A percentile compares a stretch with the other conserved stretches of the same genome.
Evolutionary conservation across 208 protist species (phyloP).

Genomic region (Strigomonas culicis): DNA sequence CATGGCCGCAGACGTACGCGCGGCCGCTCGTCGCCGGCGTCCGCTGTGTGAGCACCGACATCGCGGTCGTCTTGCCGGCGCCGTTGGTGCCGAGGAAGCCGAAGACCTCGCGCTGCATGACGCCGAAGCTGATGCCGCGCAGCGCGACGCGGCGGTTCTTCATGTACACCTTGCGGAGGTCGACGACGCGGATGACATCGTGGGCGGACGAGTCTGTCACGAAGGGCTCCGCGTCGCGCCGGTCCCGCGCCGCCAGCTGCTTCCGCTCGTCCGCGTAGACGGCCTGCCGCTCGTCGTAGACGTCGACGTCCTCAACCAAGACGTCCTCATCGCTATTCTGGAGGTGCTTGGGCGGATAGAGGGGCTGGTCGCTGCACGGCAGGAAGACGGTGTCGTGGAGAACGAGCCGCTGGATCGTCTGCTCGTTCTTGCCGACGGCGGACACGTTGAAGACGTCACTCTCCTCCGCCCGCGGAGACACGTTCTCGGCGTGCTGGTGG

Average conservation of each 20-base stretch:
- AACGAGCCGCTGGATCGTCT: too few relatives aligned
- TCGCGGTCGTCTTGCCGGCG: conserved; percentile 83
- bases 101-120: conserved; percentile 73
- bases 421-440: too few relatives aligned
- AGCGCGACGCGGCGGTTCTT: conserved; percentile 64
- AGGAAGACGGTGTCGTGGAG: too few relatives aligned
- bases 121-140: conserved; percentile 62
- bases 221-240: not conserved
- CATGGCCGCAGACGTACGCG: conserved; percentile 39
- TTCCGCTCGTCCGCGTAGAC: conserved; percentile 14
- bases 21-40: conserved; percentile 59
- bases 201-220: not conserved
- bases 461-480: too few relatives aligned
- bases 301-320: conserved; percentile 36
- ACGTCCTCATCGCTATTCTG: conserved; percentile 17
- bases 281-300: conserved; percentile 23
- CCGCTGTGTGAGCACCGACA: conserved; percentile 79
- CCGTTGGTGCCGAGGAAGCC: conserved; percentile 89
- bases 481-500: too few relatives aligned
- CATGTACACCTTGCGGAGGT: conserved; percentile 60
- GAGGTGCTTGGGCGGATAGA: too few relatives aligned
- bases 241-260: not conserved
- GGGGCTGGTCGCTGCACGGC: too few relatives aligned
- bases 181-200: conserved; percentile 49
- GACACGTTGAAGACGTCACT: too few relatives aligned